Evolutionary conservation across 768 basidiomycete species (phyloP).

Genomic region (Pisolithus tinctorius): DNA sequence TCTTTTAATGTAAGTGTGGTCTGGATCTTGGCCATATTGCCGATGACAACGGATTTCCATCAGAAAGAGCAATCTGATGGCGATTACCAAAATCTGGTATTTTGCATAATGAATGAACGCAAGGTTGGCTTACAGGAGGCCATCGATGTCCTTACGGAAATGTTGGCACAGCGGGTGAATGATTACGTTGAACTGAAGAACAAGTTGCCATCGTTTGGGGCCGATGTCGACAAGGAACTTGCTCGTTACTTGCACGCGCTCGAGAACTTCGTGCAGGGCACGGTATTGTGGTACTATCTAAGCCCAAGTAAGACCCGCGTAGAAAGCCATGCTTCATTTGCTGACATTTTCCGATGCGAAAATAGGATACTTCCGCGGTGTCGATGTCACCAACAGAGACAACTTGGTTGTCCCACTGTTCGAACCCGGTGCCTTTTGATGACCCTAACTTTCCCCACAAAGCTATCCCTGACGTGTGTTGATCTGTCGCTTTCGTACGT

Average conservation of each 20-base stretch:
- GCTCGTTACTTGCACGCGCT: slow-evolving; percentile 27
- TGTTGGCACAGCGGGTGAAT: slow-evolving; percentile 29
- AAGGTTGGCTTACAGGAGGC: slow-evolving; percentile 27
- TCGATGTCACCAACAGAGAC: slow-evolving; percentile 26
- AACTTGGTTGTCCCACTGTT: slow-evolving; percentile 26
- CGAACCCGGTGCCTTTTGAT: slow-evolving; percentile 18
- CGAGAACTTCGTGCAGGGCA: slow-evolving; percentile 34
- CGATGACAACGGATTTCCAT: slow-evolving; percentile 2
- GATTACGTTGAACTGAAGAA: slow-evolving; percentile 28
- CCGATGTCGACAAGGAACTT: slow-evolving; percentile 28
- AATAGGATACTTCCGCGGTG: slow-evolving; percentile 28
- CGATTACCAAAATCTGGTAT: slow-evolving; percentile 35
- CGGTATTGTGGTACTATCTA: slow-evolving; percentile 34
- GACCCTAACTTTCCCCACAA: background rate
- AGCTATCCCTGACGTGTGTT: background rate
- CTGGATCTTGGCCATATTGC: slow-evolving; percentile 5
- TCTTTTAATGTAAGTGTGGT: slow-evolving; percentile 23
- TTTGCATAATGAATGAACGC: slow-evolving; percentile 33
- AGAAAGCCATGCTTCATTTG: background rate
- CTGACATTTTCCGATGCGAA: slow-evolving; percentile 4
- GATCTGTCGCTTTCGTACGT: background rate
- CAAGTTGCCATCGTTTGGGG: slow-evolving; percentile 29
- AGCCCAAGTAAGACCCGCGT: slow-evolving; percentile 28
- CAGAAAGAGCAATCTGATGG: slow-evolving; percentile 35
- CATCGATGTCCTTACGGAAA: slow-evolving; percentile 31